Evolutionary conservation across 177 flowering plant species (phyloP).

Genomic region (Vitis hybrid): DNA sequence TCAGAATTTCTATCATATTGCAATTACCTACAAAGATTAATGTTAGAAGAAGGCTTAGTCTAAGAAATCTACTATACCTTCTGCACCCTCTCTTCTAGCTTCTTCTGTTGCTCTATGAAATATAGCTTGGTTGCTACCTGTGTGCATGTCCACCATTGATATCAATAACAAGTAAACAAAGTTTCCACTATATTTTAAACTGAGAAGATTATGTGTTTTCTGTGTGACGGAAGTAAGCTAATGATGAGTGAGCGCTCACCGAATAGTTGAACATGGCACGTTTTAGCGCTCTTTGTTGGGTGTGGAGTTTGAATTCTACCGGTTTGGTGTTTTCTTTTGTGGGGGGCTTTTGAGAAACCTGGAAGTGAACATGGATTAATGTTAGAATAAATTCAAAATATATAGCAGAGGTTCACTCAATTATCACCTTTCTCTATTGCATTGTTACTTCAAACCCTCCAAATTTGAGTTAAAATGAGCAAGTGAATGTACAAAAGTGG

Average conservation of each 20-base stretch:
- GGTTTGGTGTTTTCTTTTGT: conserved; percentile 67
- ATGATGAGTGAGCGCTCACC: conserved; percentile 25
- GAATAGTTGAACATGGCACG: conserved; percentile 74
- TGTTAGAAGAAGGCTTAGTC: too few species aligned
- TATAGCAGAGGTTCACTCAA: conserved; percentile 14
- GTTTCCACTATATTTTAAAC: too few species aligned
- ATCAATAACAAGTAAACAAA: too few species aligned
- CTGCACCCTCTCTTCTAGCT: conserved; percentile 44
- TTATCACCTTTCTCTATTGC: too few species aligned
- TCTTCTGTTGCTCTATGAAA: conserved; percentile 47
- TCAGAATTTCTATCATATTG: too few species aligned
- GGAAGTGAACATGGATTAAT: neutral
- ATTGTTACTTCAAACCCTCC: too few species aligned
- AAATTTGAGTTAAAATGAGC: too few species aligned
- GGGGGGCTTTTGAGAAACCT: conserved; percentile 36
- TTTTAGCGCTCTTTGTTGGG: conserved; percentile 60
- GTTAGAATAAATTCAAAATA: neutral
- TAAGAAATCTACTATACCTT: conserved; percentile 38
- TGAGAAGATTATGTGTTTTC: too few species aligned
- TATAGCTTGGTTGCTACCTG: conserved; percentile 60
- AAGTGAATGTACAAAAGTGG: too few species aligned
- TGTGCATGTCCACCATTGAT: neutral
- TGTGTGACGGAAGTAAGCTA: neutral
- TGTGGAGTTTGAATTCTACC: conserved; percentile 58
- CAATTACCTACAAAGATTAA: too few species aligned